phyloP scores from a whole-genome alignment of 257 asterid species.

The Linderniella brevidens region DNA sequence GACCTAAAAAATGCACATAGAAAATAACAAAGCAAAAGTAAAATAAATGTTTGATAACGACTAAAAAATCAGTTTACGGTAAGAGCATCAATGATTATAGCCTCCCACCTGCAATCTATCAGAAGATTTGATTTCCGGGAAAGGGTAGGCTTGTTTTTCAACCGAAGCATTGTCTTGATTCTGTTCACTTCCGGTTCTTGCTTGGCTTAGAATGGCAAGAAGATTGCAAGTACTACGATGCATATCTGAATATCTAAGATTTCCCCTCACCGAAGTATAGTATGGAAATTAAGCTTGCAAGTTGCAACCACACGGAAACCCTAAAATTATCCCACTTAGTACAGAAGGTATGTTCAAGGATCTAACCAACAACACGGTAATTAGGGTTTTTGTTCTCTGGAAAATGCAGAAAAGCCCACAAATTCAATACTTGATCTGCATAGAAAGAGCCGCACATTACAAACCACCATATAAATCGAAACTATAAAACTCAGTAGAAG shows the following conservation, averaged over 20 bases:
- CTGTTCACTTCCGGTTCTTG: constrained; percentile 24
- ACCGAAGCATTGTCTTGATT: constrained; percentile 28
- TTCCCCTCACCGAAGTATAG: constrained; percentile 10
- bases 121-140: constrained; percentile 54
- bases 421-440: no score
- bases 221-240: constrained; percentile 68
- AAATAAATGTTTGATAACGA: background rate
- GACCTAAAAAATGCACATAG: constrained; percentile 31
- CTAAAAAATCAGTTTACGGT: background rate
- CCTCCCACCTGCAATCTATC: constrained; percentile 75
- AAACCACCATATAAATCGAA: no score
- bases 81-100: constrained; percentile 6
- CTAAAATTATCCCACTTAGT: no score
- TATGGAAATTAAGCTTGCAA: no score
- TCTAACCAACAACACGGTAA: no score
- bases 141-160: constrained; percentile 38
- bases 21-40: background rate
- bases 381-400: no score
- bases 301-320: no score
- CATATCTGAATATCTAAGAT: constrained; percentile 22
- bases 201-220: constrained; percentile 51
- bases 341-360: no score
- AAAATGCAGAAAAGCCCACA: no score
- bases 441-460: no score
- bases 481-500: no score